phyloP scores from a whole-genome alignment of 495 filamentous ascomycete species.

The Pyrenula massariospora region DNA sequence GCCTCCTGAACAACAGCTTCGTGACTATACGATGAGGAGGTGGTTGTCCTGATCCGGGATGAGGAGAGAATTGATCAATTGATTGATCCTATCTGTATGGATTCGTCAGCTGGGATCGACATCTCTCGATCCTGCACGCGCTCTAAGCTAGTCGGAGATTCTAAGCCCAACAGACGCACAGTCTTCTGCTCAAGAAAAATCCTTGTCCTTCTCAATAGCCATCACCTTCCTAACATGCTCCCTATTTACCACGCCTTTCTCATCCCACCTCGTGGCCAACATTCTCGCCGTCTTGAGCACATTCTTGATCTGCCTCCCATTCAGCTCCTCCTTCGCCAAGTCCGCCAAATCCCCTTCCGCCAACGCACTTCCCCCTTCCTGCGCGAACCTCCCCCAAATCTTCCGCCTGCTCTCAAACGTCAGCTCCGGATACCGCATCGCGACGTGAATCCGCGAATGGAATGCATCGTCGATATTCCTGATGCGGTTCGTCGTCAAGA shows the following conservation, averaged over 20 bases:
- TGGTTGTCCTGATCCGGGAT: no score
- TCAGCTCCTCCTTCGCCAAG: slow-evolving; percentile 35
- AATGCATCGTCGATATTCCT: slow-evolving; percentile 29
- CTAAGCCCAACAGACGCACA: no score
- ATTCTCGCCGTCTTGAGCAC: slow-evolving; percentile 40
- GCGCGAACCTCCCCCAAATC: background rate
- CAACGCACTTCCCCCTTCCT: slow-evolving; percentile 9
- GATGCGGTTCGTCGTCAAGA: slow-evolving; percentile 16
- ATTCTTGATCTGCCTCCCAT: slow-evolving; percentile 57
- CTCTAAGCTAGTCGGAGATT: no score
- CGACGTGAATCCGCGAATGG: slow-evolving; percentile 35
- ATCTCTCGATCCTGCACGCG: no score
- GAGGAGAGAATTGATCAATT: no score
- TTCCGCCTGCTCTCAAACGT: background rate
- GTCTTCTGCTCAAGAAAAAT: background rate
- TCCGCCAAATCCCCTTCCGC: slow-evolving; percentile 26
- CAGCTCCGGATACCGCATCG: slow-evolving; percentile 6
- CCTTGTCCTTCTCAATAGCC: background rate
- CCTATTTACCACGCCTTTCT: background rate
- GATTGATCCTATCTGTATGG: no score
- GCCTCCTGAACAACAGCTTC: no score
- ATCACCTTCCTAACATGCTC: background rate
- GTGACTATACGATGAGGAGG: no score
- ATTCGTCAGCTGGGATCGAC: no score
- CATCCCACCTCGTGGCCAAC: slow-evolving; percentile 6